Percentiles rank a stretch among this genome's conserved stretches.
phyloP scores from a whole-genome alignment of 495 filamentous ascomycete species.

The Talaromyces wortmannii region DNA sequence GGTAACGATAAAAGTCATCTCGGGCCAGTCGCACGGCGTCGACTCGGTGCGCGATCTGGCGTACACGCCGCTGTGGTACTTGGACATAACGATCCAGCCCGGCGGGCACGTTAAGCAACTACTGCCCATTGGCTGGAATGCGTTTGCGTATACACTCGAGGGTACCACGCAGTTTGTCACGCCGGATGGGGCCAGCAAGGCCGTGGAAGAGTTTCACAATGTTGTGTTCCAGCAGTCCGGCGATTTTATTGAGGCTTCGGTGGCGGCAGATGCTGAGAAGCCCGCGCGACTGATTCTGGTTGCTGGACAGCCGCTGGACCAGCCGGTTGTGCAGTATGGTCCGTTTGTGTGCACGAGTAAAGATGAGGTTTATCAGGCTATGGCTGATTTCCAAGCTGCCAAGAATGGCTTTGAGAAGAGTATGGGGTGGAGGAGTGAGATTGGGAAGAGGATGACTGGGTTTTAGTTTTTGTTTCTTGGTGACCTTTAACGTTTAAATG shows the following conservation, averaged over 20 bases:
- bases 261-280: slow-evolving; percentile 60
- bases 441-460: slow-evolving; percentile 71
- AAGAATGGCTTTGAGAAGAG: slow-evolving; percentile 89
- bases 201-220: slow-evolving; percentile 71
- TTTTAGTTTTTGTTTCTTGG: slow-evolving; percentile 3
- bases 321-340: slow-evolving; percentile 92
- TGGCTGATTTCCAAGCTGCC: slow-evolving; percentile 78
- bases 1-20: slow-evolving; percentile 83
- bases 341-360: slow-evolving; percentile 83
- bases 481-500: not conserved
- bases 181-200: slow-evolving; percentile 34
- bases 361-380: slow-evolving; percentile 84
- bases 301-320: slow-evolving; percentile 80
- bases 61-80: slow-evolving; percentile 91
- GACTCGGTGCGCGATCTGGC: slow-evolving; percentile 84
- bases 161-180: slow-evolving; percentile 63
- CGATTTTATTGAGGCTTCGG: slow-evolving; percentile 62
- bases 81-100: slow-evolving; percentile 77
- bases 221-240: slow-evolving; percentile 82
- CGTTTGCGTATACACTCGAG: slow-evolving; percentile 76
- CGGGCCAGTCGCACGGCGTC: slow-evolving; percentile 72
- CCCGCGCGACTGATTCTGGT: slow-evolving; percentile 69
- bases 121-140: slow-evolving; percentile 80
- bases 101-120: slow-evolving; percentile 68
- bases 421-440: slow-evolving; percentile 80